Evolutionary conservation across 352 stramenopile genomes (phyloP).

Genomic region (Pythium scleroteichum): DNA sequence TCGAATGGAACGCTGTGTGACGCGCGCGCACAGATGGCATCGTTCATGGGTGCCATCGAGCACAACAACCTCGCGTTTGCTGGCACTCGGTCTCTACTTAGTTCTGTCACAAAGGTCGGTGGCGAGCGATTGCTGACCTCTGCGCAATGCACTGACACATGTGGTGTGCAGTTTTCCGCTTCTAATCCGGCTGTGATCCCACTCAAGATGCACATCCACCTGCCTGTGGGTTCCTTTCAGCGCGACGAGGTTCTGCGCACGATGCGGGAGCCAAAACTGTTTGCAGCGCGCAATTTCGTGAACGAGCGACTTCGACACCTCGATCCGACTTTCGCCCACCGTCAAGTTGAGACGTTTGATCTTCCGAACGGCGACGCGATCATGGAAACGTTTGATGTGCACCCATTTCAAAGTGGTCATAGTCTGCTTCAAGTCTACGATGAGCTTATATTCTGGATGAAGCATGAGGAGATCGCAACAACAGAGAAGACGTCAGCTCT

Average conservation of each 20-base stretch:
- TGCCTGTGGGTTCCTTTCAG: slow-evolving; percentile 1
- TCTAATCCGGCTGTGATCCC: background rate
- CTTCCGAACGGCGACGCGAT: slow-evolving; percentile 6
- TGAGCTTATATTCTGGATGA: slow-evolving; percentile 10
- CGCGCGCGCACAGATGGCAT: background rate
- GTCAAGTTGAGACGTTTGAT: slow-evolving; percentile 8
- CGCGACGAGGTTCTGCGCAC: background rate
- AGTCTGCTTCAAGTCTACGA: slow-evolving; percentile 17
- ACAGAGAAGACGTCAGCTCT: slow-evolving; percentile 5
- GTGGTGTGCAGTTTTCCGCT: background rate
- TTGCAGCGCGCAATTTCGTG: background rate
- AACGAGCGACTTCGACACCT: slow-evolving; percentile 7
- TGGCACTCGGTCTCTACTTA: background rate
- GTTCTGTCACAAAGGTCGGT: background rate
- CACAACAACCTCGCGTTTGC: slow-evolving; percentile 9
- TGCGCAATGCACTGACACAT: no score
- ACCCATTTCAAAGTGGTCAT: background rate
- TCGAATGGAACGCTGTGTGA: background rate
- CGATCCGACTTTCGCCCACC: slow-evolving; percentile 3
- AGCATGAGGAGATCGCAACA: slow-evolving; percentile 18
- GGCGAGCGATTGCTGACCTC: no score
- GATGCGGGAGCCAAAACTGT: slow-evolving; percentile 8
- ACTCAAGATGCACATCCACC: slow-evolving; percentile 19
- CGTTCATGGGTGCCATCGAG: background rate
- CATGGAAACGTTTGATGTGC: slow-evolving; percentile 6